Percentiles rank a stretch among this genome's conserved stretches.
phyloP scores from a whole-genome alignment of 768 basidiomycete genomes.

The Agrocybe chaxingu region DNA sequence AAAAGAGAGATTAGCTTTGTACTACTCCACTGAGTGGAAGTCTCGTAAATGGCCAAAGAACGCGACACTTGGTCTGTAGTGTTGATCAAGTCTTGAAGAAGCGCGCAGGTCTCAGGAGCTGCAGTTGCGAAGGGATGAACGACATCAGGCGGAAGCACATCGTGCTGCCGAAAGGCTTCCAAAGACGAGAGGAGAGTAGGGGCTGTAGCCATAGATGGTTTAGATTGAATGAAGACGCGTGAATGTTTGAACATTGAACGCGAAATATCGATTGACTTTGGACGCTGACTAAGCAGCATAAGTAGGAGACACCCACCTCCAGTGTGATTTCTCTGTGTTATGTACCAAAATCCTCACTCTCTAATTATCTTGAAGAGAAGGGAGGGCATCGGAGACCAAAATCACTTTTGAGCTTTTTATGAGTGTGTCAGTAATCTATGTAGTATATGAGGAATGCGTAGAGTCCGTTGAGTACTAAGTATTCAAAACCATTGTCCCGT shows the following conservation, averaged over 20 bases:
- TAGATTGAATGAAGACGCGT: slow-evolving; percentile 18
- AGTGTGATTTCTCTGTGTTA: too few relatives aligned
- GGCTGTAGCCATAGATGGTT: too few relatives aligned
- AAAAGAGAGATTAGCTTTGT: slow-evolving; percentile 67
- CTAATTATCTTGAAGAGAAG: too few relatives aligned
- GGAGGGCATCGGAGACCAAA: too few relatives aligned
- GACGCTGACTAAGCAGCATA: background rate
- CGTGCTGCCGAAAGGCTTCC: slow-evolving; percentile 36
- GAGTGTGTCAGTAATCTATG: too few relatives aligned
- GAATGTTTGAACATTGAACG: slow-evolving; percentile 7
- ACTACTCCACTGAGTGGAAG: slow-evolving; percentile 50
- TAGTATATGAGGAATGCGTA: too few relatives aligned
- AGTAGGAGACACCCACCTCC: too few relatives aligned
- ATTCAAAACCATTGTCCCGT: background rate
- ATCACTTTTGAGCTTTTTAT: too few relatives aligned
- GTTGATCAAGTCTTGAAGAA: slow-evolving; percentile 50
- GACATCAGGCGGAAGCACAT: slow-evolving; percentile 30
- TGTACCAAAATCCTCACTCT: too few relatives aligned
- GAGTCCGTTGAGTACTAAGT: too few relatives aligned
- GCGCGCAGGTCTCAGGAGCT: slow-evolving; percentile 37
- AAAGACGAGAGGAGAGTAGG: slow-evolving; percentile 39
- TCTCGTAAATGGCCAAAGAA: slow-evolving; percentile 47
- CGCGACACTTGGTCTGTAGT: slow-evolving; percentile 49
- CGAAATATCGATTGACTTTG: background rate
- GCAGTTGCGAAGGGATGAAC: slow-evolving; percentile 44